phyloP scores from a whole-genome alignment of 805 yeast species.

The Metschnikowia chrysomelidarum region DNA sequence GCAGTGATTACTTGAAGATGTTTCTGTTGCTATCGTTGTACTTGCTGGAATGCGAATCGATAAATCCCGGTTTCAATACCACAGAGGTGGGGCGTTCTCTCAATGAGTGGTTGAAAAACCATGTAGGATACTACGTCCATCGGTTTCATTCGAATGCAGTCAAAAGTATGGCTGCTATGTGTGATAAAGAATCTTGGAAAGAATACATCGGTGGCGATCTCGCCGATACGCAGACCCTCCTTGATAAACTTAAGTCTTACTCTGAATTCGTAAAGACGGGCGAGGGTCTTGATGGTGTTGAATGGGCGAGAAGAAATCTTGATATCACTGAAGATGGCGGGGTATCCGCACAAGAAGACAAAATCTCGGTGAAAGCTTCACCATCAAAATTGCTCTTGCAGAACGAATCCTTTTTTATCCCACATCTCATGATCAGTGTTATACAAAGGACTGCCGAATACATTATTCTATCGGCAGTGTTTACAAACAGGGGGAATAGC shows the following conservation, averaged over 20 bases:
- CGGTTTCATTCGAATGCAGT: slow-evolving; percentile 53
- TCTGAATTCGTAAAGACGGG: slow-evolving; percentile 23
- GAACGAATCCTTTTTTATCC: slow-evolving; percentile 28
- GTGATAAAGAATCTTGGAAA: slow-evolving; percentile 78
- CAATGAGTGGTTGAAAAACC: slow-evolving; percentile 64
- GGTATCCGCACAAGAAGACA: not conserved
- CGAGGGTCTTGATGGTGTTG: slow-evolving; percentile 25
- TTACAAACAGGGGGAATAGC: slow-evolving; percentile 44
- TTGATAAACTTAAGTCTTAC: slow-evolving; percentile 27
- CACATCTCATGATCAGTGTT: slow-evolving; percentile 24
- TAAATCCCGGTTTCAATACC: slow-evolving; percentile 65
- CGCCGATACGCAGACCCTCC: slow-evolving; percentile 21
- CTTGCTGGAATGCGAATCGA: slow-evolving; percentile 77
- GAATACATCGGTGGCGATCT: slow-evolving; percentile 58
- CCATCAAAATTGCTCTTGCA: slow-evolving; percentile 15
- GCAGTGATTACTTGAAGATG: slow-evolving; percentile 62
- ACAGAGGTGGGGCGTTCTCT: slow-evolving; percentile 50
- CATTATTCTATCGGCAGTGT: slow-evolving; percentile 52
- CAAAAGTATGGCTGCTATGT: slow-evolving; percentile 42
- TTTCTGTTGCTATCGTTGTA: slow-evolving; percentile 68
- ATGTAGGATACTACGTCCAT: slow-evolving; percentile 56
- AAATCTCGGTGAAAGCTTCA: not conserved
- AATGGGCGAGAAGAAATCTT: slow-evolving; percentile 27
- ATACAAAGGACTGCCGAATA: slow-evolving; percentile 46
- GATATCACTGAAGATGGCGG: slow-evolving; percentile 21